These are phyloP conservation scores for Athelia sp. DNA, from an alignment of 1,284 basidiomycete genomes.

Conservation along the genomic window DNA sequence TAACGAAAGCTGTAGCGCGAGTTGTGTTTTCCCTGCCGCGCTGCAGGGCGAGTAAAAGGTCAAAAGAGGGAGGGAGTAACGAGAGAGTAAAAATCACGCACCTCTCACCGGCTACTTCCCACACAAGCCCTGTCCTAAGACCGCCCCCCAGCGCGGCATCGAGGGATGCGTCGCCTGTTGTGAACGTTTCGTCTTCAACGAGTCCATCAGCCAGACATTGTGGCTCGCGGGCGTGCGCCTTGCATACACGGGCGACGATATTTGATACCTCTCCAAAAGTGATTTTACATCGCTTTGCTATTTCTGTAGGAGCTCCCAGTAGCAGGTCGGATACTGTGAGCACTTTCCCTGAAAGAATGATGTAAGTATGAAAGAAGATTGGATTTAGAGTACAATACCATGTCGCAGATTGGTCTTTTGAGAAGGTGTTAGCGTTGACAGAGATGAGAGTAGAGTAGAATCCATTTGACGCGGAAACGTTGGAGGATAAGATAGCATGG, in stretches of 20 bases:
- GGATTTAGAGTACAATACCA: not conserved
- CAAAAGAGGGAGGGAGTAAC: not conserved
- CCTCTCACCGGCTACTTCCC: slow-evolving; percentile 88
- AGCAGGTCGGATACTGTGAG: slow-evolving; percentile 38
- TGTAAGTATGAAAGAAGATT: not conserved
- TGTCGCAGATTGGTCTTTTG: not conserved
- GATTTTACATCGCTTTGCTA: slow-evolving; percentile 50
- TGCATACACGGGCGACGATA: slow-evolving; percentile 44
- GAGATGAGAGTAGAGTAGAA: not conserved
- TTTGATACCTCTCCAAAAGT: slow-evolving; percentile 40
- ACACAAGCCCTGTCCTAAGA: slow-evolving; percentile 69
- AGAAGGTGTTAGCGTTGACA: not conserved
- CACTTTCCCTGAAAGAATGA: not conserved
- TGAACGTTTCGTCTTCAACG: slow-evolving; percentile 40
- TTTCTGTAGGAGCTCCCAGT: slow-evolving; percentile 39
- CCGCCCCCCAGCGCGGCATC: slow-evolving; percentile 73
- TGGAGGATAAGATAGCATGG: too few species aligned
- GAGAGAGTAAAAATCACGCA: slow-evolving; percentile 24
- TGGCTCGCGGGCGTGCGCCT: slow-evolving; percentile 28
- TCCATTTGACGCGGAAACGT: not conserved
- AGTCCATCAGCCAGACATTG: slow-evolving; percentile 31
- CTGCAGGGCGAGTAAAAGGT: slow-evolving; percentile 37
- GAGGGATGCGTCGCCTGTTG: slow-evolving; percentile 66
- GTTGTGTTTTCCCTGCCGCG: slow-evolving; percentile 84
- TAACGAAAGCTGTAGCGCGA: slow-evolving; percentile 76